These are phyloP conservation scores for Piper betle DNA, from an alignment of 164 flowering plant species.

Conservation along the genomic window DNA sequence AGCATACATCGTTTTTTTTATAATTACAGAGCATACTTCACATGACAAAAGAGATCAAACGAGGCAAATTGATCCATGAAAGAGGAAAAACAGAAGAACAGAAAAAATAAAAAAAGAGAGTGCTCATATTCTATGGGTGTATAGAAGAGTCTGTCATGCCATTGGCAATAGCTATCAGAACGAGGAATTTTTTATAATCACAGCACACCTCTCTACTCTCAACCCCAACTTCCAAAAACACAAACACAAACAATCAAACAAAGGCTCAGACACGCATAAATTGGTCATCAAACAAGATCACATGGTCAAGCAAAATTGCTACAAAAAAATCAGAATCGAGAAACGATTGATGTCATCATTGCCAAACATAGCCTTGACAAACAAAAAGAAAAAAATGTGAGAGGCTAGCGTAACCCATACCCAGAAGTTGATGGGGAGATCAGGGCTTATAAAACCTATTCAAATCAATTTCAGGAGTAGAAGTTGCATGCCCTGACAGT, in stretches of 20 bases:
- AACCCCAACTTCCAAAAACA: neutral
- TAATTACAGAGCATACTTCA: no score
- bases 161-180: slow-evolving; percentile 22
- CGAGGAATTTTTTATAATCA: slow-evolving; percentile 26
- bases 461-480: slow-evolving; percentile 8
- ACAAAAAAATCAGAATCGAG: slow-evolving; percentile 29
- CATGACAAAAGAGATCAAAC: no score
- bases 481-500: neutral
- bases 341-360: slow-evolving; percentile 28
- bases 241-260: neutral
- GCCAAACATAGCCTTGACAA: slow-evolving; percentile 5
- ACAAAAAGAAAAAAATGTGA: neutral
- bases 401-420: slow-evolving; percentile 16
- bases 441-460: slow-evolving; percentile 13
- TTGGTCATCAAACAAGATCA: slow-evolving; percentile 19
- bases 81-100: neutral
- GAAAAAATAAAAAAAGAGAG: neutral
- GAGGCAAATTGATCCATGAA: no score
- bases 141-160: slow-evolving; percentile 22
- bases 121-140: slow-evolving; percentile 59
- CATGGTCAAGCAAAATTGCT: neutral
- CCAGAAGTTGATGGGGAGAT: slow-evolving; percentile 4
- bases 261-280: slow-evolving; percentile 64
- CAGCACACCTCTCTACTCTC: slow-evolving; percentile 7
- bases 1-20: no score